Conservation (phyloP, 257 asterid genomes). For the Craterostigma plantagineum region DNA sequence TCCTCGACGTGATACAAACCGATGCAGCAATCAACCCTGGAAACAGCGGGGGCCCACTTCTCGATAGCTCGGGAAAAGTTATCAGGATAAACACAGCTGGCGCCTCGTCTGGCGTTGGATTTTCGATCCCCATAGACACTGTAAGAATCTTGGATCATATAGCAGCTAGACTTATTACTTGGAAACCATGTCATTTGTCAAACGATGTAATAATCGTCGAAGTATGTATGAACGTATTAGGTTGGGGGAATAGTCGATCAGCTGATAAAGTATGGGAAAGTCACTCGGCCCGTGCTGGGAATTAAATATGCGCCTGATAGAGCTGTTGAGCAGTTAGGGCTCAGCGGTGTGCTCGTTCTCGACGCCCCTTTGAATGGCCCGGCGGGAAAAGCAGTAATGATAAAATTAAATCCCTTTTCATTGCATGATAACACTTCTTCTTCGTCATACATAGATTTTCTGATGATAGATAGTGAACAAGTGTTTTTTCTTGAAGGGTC, state of each 20-base stretch:
- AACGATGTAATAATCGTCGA: too few relatives aligned
- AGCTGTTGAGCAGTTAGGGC: constrained; percentile 94
- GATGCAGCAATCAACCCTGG: constrained; percentile 99
- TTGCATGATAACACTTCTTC: too few relatives aligned
- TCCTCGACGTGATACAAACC: constrained; percentile 98
- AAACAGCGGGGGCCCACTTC: constrained; percentile 88
- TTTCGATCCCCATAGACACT: constrained; percentile 97
- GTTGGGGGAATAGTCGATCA: constrained; percentile 95
- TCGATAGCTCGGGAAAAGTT: constrained; percentile 89
- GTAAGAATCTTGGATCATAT: too few relatives aligned
- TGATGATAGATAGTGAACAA: not conserved
- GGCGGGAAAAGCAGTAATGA: constrained; percentile 96
- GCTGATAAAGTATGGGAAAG: constrained; percentile 81
- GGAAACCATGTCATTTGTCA: too few relatives aligned
- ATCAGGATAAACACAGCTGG: constrained; percentile 99
- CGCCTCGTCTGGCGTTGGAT: constrained; percentile 99
- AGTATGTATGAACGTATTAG: too few relatives aligned
- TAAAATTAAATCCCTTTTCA: not conserved
- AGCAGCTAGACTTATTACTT: too few relatives aligned
- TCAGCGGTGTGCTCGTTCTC: constrained; percentile 88
- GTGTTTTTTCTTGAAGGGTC: constrained; percentile 35
- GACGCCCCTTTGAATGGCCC: constrained; percentile 96
- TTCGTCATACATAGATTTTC: too few relatives aligned
- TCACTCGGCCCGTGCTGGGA: constrained; percentile 88
- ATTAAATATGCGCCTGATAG: constrained; percentile 96